Base-by-base conservation (phyloP, 768 basidiomycete genomes). In the Calocybe cyanea region DNA sequence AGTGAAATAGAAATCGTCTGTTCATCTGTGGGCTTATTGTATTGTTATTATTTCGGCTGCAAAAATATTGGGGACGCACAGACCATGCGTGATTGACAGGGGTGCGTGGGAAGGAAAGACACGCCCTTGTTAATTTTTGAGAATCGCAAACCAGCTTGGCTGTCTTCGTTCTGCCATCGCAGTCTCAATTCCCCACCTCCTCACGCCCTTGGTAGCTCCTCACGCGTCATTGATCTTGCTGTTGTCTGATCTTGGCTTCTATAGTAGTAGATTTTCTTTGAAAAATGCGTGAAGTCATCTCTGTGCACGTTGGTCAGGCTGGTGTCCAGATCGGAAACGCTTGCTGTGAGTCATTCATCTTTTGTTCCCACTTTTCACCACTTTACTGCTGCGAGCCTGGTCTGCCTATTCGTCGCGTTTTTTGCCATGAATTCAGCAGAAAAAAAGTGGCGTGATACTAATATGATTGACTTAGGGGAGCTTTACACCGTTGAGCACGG, bases 401-500 rank as follows among this genome's bases (percentile, higher is more conserved):
- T 56, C 51, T 54, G 58, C 46, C 43, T 18, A 41, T 50, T 46
- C 11, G 25, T 24, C 23, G 35, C 45, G 43, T 11, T 50, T 15
- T 8, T 31, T 45, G 37, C 28, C 34, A n/a, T 14, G 23, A 31
- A 19, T 7, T 20, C 15, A 10, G 3, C 8, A 9, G 38, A 43
- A 42, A 31, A 46, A 51, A 57, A 45, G 44, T 52, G 52, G 52
- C 44, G 44, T 55, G 53, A 56, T 58, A 48, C 51, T 62, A 51
- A 55, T 51, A 47, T 48, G 53, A 62, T 49, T 41, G 52, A 51
- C 51, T 59, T 62, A 92, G 89, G 90, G 94, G 94, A 96, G 69
- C 83, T 97, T 52, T 99, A 98, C 75, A 96, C 93, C 56, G 78
- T 97, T 61, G 95, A 99, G 70, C 95, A 97, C 63, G 95, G 95